phyloP scores from a whole-genome alignment of 1,284 basidiomycete species.

The Cutaneotrichosporon mucoides region DNA sequence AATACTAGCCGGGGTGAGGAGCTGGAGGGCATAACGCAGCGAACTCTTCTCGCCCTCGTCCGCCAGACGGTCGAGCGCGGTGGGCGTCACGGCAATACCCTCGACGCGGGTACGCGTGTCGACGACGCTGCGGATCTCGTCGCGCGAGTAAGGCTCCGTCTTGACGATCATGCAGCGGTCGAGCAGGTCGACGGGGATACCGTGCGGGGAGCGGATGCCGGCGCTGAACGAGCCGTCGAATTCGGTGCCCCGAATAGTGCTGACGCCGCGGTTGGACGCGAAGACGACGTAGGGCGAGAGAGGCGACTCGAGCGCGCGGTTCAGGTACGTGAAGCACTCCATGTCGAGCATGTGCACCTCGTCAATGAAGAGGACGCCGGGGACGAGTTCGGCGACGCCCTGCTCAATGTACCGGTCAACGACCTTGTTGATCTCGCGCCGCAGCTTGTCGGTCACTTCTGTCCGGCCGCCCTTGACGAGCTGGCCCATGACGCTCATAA shows the following conservation, averaged over 20 bases:
- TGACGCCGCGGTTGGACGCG: constrained; percentile 91
- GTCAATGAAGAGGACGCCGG: constrained; percentile 97
- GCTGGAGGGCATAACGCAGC: constrained; percentile 87
- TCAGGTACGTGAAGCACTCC: constrained; percentile 98
- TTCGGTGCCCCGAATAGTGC: constrained; percentile 83
- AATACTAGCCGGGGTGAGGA: constrained; percentile 89
- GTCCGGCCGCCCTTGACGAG: constrained; percentile 90
- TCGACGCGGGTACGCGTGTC: constrained; percentile 82
- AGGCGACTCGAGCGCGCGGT: constrained; percentile 88
- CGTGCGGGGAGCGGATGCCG: constrained; percentile 88
- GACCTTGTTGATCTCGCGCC: constrained; percentile 96
- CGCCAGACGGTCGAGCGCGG: constrained; percentile 76
- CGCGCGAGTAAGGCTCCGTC: constrained; percentile 76
- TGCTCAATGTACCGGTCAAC: constrained; percentile 97
- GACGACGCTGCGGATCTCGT: constrained; percentile 83
- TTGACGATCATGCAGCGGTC: constrained; percentile 97
- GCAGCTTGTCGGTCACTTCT: constrained; percentile 93
- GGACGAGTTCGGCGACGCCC: constrained; percentile 94
- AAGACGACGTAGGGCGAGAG: constrained; percentile 97
- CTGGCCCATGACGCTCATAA: constrained; percentile 98
- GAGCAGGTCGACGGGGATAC: constrained; percentile 87
- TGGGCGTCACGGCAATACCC: constrained; percentile 69
- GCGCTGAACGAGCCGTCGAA: constrained; percentile 51
- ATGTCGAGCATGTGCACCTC: constrained; percentile 99
- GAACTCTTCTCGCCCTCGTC: constrained; percentile 78